Conservation (phyloP, 345 rosid genomes). For the Camelina sativa region DNA sequence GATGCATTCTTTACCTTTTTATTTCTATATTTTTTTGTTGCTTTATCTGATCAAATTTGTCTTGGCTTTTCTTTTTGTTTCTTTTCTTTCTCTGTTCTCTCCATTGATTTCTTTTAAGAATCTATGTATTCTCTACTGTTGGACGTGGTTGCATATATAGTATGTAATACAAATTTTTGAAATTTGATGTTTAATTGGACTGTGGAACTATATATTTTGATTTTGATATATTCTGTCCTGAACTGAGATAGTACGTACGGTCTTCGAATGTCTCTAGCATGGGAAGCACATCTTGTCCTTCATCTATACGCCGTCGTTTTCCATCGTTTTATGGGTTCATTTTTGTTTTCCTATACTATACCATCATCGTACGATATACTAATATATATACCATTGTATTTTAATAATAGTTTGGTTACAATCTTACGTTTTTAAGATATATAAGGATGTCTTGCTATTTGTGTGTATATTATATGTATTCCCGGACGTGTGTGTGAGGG, state of each 20-base stretch:
- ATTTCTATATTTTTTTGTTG: slow-evolving; percentile 14
- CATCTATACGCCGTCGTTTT: slow-evolving; percentile 27
- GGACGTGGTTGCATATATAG: slow-evolving; percentile 11
- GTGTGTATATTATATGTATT: neutral
- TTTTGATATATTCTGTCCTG: slow-evolving; percentile 1
- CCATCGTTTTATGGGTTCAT: neutral
- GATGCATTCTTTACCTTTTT: slow-evolving; percentile 12
- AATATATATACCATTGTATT: neutral
- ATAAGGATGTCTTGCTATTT: neutral
- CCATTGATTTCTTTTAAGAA: neutral
- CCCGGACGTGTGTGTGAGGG: slow-evolving; percentile 17
- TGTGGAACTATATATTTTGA: slow-evolving; percentile 2
- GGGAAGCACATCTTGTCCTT: slow-evolving; percentile 42
- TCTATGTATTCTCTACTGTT: neutral
- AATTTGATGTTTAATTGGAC: neutral
- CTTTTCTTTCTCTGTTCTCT: slow-evolving; percentile 23
- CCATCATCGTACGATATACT: neutral
- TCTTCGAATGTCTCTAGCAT: slow-evolving; percentile 36
- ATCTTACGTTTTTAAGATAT: neutral
- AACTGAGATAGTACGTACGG: slow-evolving; percentile 18
- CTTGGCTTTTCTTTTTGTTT: slow-evolving; percentile 55
- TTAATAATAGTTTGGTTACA: neutral
- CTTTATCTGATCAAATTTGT: slow-evolving; percentile 50
- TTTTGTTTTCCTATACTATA: neutral
- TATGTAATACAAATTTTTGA: neutral